Evolutionary conservation across 192 early-diverging fungal species (phyloP).

Genomic region (Backusella luteola): DNA sequence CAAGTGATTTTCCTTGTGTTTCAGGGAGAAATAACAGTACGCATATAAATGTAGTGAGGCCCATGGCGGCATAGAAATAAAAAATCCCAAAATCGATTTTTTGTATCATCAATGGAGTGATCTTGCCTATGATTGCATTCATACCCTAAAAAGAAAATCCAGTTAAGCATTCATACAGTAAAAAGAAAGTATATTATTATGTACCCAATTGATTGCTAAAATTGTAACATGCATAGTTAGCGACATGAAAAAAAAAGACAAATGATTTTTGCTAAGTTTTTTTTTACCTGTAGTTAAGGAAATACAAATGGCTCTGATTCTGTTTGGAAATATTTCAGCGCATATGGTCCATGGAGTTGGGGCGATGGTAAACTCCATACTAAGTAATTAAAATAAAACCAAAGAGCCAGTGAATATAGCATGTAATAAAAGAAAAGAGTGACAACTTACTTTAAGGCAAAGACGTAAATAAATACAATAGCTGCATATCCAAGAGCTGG

Average conservation of each 20-base stretch:
- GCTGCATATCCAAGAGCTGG: neutral
- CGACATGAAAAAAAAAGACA: too few species aligned
- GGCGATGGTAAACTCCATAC: neutral
- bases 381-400: neutral
- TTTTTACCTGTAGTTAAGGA: neutral
- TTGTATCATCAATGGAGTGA: neutral
- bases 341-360: neutral
- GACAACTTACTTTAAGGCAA: neutral
- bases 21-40: neutral
- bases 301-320: conserved; percentile 9
- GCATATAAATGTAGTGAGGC: neutral
- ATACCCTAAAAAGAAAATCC: neutral
- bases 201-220: conserved; percentile 6
- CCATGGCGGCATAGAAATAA: neutral
- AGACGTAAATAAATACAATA: conserved; percentile 1
- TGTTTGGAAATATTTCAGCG: conserved; percentile 6
- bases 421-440: neutral
- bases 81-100: neutral
- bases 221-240: too few species aligned
- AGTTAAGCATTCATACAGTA: neutral
- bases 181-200: neutral
- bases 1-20: conserved; percentile 3
- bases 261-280: neutral
- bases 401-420: neutral
- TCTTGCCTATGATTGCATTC: conserved; percentile 5